Conservation (phyloP, 495 filamentous ascomycete species). For the Talaromyces stipitatus region DNA sequence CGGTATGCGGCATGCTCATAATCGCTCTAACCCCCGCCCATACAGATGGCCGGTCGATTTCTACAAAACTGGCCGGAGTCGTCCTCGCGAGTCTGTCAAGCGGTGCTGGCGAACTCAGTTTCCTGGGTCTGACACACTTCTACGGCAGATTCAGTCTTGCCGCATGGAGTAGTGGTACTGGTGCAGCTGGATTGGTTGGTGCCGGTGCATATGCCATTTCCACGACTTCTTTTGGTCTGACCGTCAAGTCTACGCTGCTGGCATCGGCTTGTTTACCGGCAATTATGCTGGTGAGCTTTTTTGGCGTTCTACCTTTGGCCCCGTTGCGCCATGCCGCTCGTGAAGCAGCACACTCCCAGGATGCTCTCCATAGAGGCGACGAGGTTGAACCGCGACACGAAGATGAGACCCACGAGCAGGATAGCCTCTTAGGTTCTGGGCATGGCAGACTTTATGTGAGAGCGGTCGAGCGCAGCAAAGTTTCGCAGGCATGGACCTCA, state of each 20-base stretch:
- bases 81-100: conserved; percentile 76
- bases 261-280: conserved; percentile 69
- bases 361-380: conserved; percentile 12
- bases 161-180: conserved; percentile 89
- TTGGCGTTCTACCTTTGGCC: conserved; percentile 61
- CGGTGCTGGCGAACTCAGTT: conserved; percentile 81
- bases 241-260: conserved; percentile 62
- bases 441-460: conserved; percentile 19
- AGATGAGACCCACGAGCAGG: conserved; percentile 20
- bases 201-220: conserved; percentile 80
- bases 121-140: conserved; percentile 85
- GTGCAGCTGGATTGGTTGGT: conserved; percentile 79
- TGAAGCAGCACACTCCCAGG: conserved; percentile 19
- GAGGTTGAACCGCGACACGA: conserved; percentile 38
- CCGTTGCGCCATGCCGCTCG: conserved; percentile 34
- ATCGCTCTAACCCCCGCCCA: conserved; percentile 69
- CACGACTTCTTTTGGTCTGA: conserved; percentile 69
- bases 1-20: conserved; percentile 76
- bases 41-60: conserved; percentile 51
- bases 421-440: conserved; percentile 28
- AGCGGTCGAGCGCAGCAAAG: conserved; percentile 3
- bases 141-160: conserved; percentile 88
- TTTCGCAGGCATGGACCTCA: conserved; percentile 17
- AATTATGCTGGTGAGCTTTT: conserved; percentile 83
- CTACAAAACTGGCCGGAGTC: conserved; percentile 72